Percentiles rank a stretch among this genome's conserved stretches.
Conservation (phyloP, 371 early-diverging fungal species). For the Mucor ambiguus region DNA sequence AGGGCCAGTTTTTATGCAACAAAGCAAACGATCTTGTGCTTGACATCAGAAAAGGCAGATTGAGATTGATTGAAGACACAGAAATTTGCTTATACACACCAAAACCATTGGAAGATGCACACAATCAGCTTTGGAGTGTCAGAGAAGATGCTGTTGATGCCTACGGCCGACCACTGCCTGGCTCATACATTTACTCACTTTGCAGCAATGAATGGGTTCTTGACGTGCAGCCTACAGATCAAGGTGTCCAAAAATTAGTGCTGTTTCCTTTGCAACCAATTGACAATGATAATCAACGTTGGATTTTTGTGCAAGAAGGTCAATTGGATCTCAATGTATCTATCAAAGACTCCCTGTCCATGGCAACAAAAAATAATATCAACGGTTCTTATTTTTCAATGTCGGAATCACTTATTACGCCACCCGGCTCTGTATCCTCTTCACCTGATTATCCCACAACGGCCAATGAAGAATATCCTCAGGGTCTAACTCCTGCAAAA, state of each 20-base stretch:
- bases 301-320: slow-evolving; percentile 43
- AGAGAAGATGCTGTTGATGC: slow-evolving; percentile 29
- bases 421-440: slow-evolving; percentile 25
- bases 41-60: slow-evolving; percentile 53
- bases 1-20: slow-evolving; percentile 41
- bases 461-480: slow-evolving; percentile 22
- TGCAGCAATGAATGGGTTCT: slow-evolving; percentile 50
- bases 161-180: slow-evolving; percentile 33
- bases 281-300: slow-evolving; percentile 50
- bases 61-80: slow-evolving; percentile 53
- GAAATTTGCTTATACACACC: slow-evolving; percentile 48
- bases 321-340: slow-evolving; percentile 20
- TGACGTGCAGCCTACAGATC: slow-evolving; percentile 34
- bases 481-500: slow-evolving; percentile 46
- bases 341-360: slow-evolving; percentile 2
- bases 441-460: slow-evolving; percentile 19
- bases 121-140: slow-evolving; percentile 47
- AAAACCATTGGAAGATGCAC: slow-evolving; percentile 40
- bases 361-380: not conserved
- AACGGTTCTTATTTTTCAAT: slow-evolving; percentile 13
- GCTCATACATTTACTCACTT: slow-evolving; percentile 39
- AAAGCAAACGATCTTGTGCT: slow-evolving; percentile 46
- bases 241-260: slow-evolving; percentile 34
- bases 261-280: slow-evolving; percentile 44
- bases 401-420: slow-evolving; percentile 19